Conservation (phyloP, 495 filamentous ascomycete species). For the Lasiosphaeriaceae sp. region DNA sequence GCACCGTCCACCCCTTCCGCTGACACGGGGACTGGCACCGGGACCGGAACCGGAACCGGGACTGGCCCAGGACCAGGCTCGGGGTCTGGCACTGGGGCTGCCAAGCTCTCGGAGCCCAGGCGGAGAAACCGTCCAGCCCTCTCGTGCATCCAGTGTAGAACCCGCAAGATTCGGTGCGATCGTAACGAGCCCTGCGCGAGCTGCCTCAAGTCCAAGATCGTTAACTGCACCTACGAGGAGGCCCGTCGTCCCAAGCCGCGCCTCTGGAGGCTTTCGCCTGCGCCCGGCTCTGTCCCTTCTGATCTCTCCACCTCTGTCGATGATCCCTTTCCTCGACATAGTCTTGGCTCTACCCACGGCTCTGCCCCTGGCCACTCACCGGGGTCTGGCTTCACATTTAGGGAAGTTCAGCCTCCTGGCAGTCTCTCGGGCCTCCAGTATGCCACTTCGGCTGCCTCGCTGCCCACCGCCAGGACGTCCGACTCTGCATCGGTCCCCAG, state of each 20-base stretch:
- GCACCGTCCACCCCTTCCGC: background rate
- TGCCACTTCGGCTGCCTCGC: slow-evolving; percentile 8
- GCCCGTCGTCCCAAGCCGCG: slow-evolving; percentile 30
- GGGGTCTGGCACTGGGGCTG: background rate
- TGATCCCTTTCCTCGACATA: background rate
- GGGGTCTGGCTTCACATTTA: background rate
- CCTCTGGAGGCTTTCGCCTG: slow-evolving; percentile 27
- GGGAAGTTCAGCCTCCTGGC: background rate
- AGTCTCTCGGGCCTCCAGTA: slow-evolving; percentile 9
- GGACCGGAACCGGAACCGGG: background rate
- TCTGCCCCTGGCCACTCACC: background rate
- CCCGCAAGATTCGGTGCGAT: slow-evolving; percentile 55
- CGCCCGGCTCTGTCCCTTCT: slow-evolving; percentile 13
- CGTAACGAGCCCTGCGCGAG: slow-evolving; percentile 48
- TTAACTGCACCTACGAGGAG: slow-evolving; percentile 43
- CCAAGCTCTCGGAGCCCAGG: slow-evolving; percentile 18
- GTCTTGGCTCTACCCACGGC: background rate
- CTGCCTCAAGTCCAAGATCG: slow-evolving; percentile 44
- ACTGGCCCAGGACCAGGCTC: background rate
- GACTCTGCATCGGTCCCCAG: slow-evolving; percentile 12
- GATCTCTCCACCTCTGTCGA: background rate
- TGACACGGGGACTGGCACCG: background rate
- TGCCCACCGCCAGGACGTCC: slow-evolving; percentile 9
- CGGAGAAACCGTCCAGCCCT: slow-evolving; percentile 42
- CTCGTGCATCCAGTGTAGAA: slow-evolving; percentile 51